Percentiles rank a stretch among this genome's conserved stretches.
These are phyloP conservation scores for Micractinium conductrix DNA, from an alignment of 139 green algal genomes.

Conservation along the genomic window DNA sequence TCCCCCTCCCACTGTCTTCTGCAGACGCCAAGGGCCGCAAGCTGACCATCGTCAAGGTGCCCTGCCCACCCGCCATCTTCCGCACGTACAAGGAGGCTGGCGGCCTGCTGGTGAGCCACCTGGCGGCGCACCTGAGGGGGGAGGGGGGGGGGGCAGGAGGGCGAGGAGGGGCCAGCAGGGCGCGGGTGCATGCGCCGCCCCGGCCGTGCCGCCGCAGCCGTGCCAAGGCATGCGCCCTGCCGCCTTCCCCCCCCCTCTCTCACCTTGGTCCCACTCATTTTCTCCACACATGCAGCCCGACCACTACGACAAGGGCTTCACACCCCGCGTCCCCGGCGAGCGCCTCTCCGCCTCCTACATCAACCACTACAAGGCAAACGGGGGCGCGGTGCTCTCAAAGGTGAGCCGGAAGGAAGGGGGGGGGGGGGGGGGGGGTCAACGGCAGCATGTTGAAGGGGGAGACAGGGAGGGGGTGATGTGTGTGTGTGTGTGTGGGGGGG, in stretches of 20 bases:
- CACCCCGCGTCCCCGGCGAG: slow-evolving; percentile 56
- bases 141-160: neutral
- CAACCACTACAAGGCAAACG: slow-evolving; percentile 85
- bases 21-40: slow-evolving; percentile 63
- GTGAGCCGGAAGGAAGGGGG: slow-evolving; percentile 42
- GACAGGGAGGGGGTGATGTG: neutral
- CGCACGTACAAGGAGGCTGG: slow-evolving; percentile 30
- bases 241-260: neutral
- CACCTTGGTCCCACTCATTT: neutral
- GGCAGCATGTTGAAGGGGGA: neutral
- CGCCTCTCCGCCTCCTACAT: slow-evolving; percentile 76
- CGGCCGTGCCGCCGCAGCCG: no score
- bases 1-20: slow-evolving; percentile 17
- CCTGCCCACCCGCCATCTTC: slow-evolving; percentile 42
- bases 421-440: neutral
- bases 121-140: no score
- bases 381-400: slow-evolving; percentile 62
- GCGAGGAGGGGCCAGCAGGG: neutral
- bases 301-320: slow-evolving; percentile 69
- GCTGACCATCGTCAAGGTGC: slow-evolving; percentile 75
- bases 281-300: slow-evolving; percentile 53
- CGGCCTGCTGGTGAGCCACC: slow-evolving; percentile 31
- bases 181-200: no score
- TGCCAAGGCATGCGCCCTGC: neutral
- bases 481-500: neutral